Evolutionary conservation across 257 asterid species (phyloP), one percentile per base, ranked within the genome.

Genomic region (Osmanthus fragrans): DNA sequence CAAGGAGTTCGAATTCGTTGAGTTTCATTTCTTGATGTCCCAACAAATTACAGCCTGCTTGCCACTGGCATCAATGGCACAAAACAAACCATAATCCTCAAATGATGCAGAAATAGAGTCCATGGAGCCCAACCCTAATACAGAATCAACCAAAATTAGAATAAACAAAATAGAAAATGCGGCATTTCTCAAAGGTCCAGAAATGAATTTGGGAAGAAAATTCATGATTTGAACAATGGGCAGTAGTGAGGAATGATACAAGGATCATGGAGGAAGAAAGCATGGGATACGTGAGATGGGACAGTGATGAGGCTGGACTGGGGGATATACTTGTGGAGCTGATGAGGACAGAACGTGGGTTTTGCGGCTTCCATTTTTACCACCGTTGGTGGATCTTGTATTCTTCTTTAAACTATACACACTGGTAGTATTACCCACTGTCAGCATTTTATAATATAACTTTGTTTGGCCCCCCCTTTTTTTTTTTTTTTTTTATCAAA

Each of bases 61-160:
- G 18, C 97, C 99, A 66, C 98, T 93, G 29, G 99, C 99, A 33
- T 95, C 99, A 75, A 95, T 93, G 85, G 97, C 97, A 67, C 97
- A 93, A 80, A 95, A 95, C 60, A 88, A 77, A 13, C 90, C 82
- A 81, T 81, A 67, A 16, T 84, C 85, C 7, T 98, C 98, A 65
- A 85, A 93, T 2, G 99, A 89, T 10, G 98, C 96, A 0, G 99
- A 82, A 37, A 95, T 93, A 34, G 99, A 89, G 68, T 89, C 95
- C 96, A 88, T 93, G 16, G 94, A 88, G 66, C 99, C 99, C 76
- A 93, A 88, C 65, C 94, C 97, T 77, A 76, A 75, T 19, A 87
- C 91, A 4, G 87, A 79, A 79, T 80, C 79, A 80, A 86, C 42
- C 75, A 77, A 70, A 25, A 82, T 1, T 39, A 86, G 80, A 2